phyloP scores from a whole-genome alignment of 495 filamentous ascomycete genomes.

The Annulohypoxylon stygium region DNA sequence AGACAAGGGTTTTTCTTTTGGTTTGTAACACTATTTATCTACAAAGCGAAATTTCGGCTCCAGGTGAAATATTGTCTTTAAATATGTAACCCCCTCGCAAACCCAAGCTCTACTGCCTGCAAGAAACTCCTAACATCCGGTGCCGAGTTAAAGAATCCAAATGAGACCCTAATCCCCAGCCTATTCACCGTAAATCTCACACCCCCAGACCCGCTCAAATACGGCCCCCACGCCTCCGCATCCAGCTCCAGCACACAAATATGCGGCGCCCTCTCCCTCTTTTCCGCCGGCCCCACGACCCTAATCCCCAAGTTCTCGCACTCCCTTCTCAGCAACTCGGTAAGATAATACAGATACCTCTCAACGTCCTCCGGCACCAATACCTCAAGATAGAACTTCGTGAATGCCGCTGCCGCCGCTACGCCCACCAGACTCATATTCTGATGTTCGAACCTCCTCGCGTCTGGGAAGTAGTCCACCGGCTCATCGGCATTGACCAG shows the following conservation, averaged over 20 bases:
- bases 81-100: conserved; percentile 14
- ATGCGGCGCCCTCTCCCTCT: conserved; percentile 37
- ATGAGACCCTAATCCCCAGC: conserved; percentile 42
- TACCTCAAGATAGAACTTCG: conserved; percentile 39
- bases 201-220: conserved; percentile 18
- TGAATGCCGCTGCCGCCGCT: conserved; percentile 37
- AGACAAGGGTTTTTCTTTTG: no score
- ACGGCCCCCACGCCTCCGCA: conserved; percentile 26
- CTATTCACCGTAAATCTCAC: conserved; percentile 34
- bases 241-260: conserved; percentile 38
- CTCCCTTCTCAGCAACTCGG: conserved; percentile 22
- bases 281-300: conserved; percentile 26
- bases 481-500: conserved; percentile 19
- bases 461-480: conserved; percentile 24
- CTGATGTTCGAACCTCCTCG: conserved; percentile 44
- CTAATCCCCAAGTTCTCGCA: conserved; percentile 33
- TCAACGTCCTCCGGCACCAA: conserved; percentile 39
- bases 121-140: conserved; percentile 43
- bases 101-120: conserved; percentile 15
- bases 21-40: no score
- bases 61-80: no score
- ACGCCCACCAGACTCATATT: conserved; percentile 42
- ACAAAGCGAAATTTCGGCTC: no score
- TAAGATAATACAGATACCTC: conserved; percentile 35
- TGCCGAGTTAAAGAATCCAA: conserved; percentile 43